Evolutionary conservation across 2,329 filamentous ascomycete species (phyloP).

Genomic region (Davidsoniella neocaledoniae): DNA sequence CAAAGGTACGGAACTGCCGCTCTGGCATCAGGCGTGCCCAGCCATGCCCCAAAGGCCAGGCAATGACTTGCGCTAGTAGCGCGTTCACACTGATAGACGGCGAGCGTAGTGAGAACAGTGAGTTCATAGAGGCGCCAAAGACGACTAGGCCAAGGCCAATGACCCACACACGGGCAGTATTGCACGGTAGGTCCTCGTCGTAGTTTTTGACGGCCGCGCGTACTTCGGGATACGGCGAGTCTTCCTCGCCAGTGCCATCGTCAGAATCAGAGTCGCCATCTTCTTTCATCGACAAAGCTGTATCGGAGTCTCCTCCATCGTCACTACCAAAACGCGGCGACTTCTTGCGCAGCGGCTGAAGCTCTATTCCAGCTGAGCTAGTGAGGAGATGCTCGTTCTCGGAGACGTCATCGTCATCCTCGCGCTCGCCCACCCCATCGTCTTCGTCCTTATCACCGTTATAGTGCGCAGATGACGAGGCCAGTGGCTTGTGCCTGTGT

Average conservation of each 20-base stretch:
- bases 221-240: constrained; percentile 52
- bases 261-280: constrained; percentile 15
- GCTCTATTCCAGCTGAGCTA: constrained; percentile 20
- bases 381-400: constrained; percentile 41
- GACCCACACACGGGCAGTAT: constrained; percentile 47
- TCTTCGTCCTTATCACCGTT: not conserved
- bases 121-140: constrained; percentile 43
- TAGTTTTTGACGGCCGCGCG: constrained; percentile 46
- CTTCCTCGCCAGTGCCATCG: constrained; percentile 23
- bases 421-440: not conserved
- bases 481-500: not conserved
- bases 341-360: constrained; percentile 11
- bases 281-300: constrained; percentile 5
- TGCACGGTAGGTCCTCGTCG: constrained; percentile 48
- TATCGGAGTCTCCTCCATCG: not conserved
- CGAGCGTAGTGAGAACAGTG: constrained; percentile 43
- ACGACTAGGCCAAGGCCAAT: constrained; percentile 42
- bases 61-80: constrained; percentile 46
- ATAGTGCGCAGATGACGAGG: no score
- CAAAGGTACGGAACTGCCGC: constrained; percentile 33
- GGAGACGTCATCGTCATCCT: constrained; percentile 27
- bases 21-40: constrained; percentile 41
- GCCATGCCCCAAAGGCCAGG: constrained; percentile 44
- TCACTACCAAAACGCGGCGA: not conserved
- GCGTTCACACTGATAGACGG: constrained; percentile 44